Evolutionary conservation across 495 filamentous ascomycete genomes (phyloP), one percentile per base, ranked within the genome.

Genomic region (Penicillium bialowiezense): DNA sequence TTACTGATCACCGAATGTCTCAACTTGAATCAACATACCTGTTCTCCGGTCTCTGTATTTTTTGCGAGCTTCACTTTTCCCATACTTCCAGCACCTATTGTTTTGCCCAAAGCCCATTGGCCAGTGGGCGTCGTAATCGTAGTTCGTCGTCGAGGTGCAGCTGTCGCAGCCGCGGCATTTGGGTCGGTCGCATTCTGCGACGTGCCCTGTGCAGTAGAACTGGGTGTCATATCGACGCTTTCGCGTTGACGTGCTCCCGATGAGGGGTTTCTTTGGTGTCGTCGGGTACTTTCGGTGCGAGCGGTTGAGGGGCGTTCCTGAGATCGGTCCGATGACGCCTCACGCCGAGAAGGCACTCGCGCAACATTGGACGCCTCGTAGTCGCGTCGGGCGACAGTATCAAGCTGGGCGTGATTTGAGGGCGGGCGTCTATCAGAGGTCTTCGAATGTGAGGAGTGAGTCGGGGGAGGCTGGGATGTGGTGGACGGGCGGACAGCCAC

Each of bases 41-140:
- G 82, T 69, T 95, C 90, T 52, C 83, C 84, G 10, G 85, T 85
- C 59, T 91, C 88, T 41, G 84, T 74, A 63, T 87, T 90, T 54
- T 85, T 87, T 13, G 90, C 90, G 43, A 95, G 71, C 68, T 95
- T 95, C 31, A 95, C 90, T 67, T 95, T 95, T 20, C 90, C 90
- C 93, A 99, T 99, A 65, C 92, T 97, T 9, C 93, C 93, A 45
- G 91, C 90, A 38, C 93, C 93, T 50, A 99, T 93, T 3, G 93
- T 99, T 75, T 99, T 97, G 17, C 92, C 93, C 39, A 99, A 77
- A 20, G 88, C 79, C 88, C 91, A 99, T 71, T 89, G 82, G 34
- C 91, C 91, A 2, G 89, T 89, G 21, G 81, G 82, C 4, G 90
- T 89, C 26, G 83, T 85, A 58, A 95, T 89, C 34, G 88, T 89